Conservation (phyloP, 352 stramenopile species). For the Phytophthora hibernalis region DNA sequence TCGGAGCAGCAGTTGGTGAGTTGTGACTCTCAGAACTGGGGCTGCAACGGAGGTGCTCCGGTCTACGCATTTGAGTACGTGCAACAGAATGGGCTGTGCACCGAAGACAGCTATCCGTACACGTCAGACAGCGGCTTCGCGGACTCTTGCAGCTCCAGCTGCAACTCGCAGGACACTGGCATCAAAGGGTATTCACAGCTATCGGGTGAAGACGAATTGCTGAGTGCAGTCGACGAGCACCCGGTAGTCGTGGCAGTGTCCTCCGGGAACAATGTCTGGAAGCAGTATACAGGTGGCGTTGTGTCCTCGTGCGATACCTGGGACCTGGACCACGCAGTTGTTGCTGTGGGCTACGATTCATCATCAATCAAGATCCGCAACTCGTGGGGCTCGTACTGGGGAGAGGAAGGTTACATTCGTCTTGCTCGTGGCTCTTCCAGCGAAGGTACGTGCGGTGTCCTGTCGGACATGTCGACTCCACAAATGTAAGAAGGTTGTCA, state of each 20-base stretch:
- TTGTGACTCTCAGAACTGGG: constrained; percentile 89
- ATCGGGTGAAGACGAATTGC: constrained; percentile 32
- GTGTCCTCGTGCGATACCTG: constrained; percentile 74
- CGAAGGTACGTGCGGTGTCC: constrained; percentile 58
- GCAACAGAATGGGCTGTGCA: constrained; percentile 84
- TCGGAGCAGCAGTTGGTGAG: constrained; percentile 94
- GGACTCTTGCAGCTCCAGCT: constrained; percentile 34
- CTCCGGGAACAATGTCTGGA: constrained; percentile 94
- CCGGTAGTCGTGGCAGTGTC: constrained; percentile 96
- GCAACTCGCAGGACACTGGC: constrained; percentile 40
- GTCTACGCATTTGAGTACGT: constrained; percentile 94
- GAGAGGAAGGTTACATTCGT: constrained; percentile 93
- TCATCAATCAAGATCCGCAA: constrained; percentile 97
- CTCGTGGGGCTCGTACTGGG: constrained; percentile 94
- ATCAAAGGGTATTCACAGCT: constrained; percentile 75
- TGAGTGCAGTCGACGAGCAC: constrained; percentile 54
- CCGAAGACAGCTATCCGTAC: constrained; percentile 46
- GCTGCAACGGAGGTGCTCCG: constrained; percentile 91
- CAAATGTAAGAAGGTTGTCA: constrained; percentile 30
- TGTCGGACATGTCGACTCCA: constrained; percentile 54
- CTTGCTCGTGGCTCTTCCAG: constrained; percentile 73
- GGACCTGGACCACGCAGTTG: constrained; percentile 96
- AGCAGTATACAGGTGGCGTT: constrained; percentile 97
- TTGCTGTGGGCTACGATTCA: constrained; percentile 95
- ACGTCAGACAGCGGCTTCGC: constrained; percentile 33